phyloP scores from a whole-genome alignment of 192 early-diverging fungal species.

The Coemansia umbellata region DNA sequence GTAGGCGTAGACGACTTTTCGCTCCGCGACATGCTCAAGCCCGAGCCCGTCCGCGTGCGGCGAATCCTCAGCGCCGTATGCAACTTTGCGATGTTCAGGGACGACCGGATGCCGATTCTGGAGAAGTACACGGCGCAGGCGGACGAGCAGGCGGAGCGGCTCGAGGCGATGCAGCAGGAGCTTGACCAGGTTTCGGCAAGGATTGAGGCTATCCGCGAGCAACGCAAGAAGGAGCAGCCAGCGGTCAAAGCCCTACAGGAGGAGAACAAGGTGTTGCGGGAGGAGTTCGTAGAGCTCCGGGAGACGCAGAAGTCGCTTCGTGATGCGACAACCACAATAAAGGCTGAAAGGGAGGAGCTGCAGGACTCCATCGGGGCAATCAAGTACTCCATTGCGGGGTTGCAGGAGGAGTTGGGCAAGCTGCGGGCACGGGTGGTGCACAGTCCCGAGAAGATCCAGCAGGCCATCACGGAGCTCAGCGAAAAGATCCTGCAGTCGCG shows the following conservation, averaged over 20 bases:
- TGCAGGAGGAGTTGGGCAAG: constrained; percentile 49
- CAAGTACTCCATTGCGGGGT: constrained; percentile 48
- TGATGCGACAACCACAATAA: constrained; percentile 43
- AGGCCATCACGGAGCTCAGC: constrained; percentile 63
- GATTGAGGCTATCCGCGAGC: constrained; percentile 53
- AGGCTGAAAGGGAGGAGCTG: constrained; percentile 53
- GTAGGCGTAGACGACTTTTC: constrained; percentile 75
- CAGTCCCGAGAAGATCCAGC: constrained; percentile 71
- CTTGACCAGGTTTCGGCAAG: constrained; percentile 55
- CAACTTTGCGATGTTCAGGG: constrained; percentile 89
- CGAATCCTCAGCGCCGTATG: constrained; percentile 78
- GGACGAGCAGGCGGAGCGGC: constrained; percentile 46
- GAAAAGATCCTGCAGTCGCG: constrained; percentile 45
- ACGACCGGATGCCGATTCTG: constrained; percentile 64
- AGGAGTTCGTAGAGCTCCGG: constrained; percentile 57
- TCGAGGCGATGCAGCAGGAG: constrained; percentile 47
- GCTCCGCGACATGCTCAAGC: constrained; percentile 74
- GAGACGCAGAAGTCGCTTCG: constrained; percentile 41
- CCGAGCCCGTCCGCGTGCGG: constrained; percentile 62
- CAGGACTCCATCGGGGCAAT: constrained; percentile 52
- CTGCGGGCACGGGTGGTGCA: constrained; percentile 64
- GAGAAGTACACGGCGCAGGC: constrained; percentile 61
- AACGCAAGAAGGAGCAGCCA: constrained; percentile 56
- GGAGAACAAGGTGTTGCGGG: constrained; percentile 46
- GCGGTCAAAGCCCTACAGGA: constrained; percentile 49